phyloP scores from a whole-genome alignment of 2,329 filamentous ascomycete species.

The Ceratocystis papillata region DNA sequence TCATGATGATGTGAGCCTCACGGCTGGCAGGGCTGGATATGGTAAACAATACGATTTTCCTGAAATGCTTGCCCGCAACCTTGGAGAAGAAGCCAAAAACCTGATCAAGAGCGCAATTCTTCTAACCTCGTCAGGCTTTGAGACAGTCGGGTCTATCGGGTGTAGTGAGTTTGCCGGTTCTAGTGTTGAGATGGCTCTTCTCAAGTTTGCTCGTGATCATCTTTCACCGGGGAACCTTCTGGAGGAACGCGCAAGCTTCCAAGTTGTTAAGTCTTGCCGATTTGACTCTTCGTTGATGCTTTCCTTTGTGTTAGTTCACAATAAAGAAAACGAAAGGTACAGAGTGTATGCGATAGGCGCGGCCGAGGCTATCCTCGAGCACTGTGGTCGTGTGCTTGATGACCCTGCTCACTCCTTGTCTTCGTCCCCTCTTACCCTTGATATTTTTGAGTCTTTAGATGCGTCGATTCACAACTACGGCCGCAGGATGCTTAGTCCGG shows the following conservation, averaged over 20 bases:
- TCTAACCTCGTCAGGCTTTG: conserved; percentile 45
- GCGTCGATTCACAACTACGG: conserved; percentile 44
- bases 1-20: conserved; percentile 52
- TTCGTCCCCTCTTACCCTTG: conserved; percentile 29
- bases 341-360: conserved; percentile 48
- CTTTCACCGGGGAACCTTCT: conserved; percentile 38
- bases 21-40: conserved; percentile 44
- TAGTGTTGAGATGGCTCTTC: conserved; percentile 45
- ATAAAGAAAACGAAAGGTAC: conserved; percentile 36
- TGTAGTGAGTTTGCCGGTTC: conserved; percentile 40
- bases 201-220: conserved; percentile 41
- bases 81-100: conserved; percentile 31
- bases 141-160: conserved; percentile 34
- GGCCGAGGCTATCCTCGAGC: conserved; percentile 44
- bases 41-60: conserved; percentile 33
- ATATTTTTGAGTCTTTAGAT: conserved; percentile 30
- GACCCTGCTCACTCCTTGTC: conserved; percentile 36
- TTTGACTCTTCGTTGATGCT: conserved; percentile 47
- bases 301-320: conserved; percentile 45
- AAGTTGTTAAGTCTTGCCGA: conserved; percentile 40
- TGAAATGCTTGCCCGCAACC: conserved; percentile 27
- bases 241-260: conserved; percentile 38
- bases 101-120: conserved; percentile 36
- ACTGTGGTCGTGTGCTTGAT: conserved; percentile 35
- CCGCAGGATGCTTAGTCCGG: conserved; percentile 54